Percentiles rank a stretch among this genome's conserved stretches.
Conservation (phyloP, 306 rosid species). For the Spatholobus suberectus region DNA sequence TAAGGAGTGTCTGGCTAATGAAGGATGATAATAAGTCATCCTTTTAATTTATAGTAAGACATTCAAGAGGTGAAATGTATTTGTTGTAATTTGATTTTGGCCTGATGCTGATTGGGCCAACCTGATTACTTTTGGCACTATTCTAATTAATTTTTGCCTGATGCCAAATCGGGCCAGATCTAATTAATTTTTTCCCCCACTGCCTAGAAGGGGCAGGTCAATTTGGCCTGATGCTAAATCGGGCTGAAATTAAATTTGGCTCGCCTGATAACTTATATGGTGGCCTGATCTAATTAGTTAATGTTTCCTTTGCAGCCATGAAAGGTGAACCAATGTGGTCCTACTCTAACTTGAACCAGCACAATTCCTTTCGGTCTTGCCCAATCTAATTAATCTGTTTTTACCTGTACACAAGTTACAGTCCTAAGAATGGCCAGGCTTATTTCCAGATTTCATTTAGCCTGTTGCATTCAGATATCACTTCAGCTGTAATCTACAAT, state of each 20-base stretch:
- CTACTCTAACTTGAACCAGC: not conserved
- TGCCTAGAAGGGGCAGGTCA: not conserved
- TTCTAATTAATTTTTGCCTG: constrained; percentile 5
- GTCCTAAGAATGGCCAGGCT: not conserved
- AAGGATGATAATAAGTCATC: not conserved
- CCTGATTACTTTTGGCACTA: constrained; percentile 1
- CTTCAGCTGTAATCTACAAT: constrained; percentile 6
- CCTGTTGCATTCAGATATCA: not conserved
- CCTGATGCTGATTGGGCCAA: not conserved
- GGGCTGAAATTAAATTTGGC: not conserved
- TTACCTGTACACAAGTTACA: not conserved
- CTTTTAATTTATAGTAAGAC: not conserved
- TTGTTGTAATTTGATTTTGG: constrained; percentile 33
- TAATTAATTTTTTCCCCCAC: not conserved
- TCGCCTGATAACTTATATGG: not conserved
- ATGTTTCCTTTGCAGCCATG: not conserved
- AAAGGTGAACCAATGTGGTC: not conserved
- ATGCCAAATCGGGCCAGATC: not conserved
- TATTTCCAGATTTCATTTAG: constrained; percentile 13
- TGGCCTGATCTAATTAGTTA: not conserved
- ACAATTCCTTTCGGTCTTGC: not conserved
- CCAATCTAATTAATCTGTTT: not conserved
- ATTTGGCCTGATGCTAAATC: not conserved
- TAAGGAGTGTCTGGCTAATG: constrained; percentile 7
- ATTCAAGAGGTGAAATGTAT: not conserved